Base-by-base conservation (phyloP, 495 filamentous ascomycete genomes). In the Margaritispora aquatica region DNA sequence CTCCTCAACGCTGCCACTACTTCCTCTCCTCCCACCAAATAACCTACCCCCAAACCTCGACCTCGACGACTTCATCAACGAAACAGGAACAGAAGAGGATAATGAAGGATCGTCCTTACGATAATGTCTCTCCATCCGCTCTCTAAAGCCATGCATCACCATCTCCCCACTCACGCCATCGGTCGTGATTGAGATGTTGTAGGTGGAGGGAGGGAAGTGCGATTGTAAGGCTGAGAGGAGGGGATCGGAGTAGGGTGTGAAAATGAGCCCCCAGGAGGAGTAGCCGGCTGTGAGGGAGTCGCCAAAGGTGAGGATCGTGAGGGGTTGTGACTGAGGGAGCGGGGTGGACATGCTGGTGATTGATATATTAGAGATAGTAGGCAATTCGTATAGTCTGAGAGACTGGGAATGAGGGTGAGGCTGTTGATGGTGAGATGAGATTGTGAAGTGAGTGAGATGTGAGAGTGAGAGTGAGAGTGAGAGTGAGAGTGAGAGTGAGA, bases 241-340 rank as follows among this genome's bases (percentile, higher is more conserved):
- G 5, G 38, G 17, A 1, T 55, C 51, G 8, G 75, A 73, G 65
- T 87, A 87, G 0, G 85, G 82, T 44, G 81, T 76, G 57, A 73
- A 75, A 20, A 67, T 29, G 8, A 66, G 26, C 23, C 81, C 81
- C 53, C 62, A 73, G 34, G 57, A 38, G 21, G 77, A 71, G 70
- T 73, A 85, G 26, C 85, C 85, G 13, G 72, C 72, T 10, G 84
- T 86, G 23, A 88, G 76, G 44, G 80, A 84, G 69, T 85, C 74
- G 68, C 85, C 85, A 65, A 88, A 84, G 72, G 83, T 86, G 23
- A 88, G 75, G 36, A 88, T 77, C 27, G 73, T 71, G 8, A 80
- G 68, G 1, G 47, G 46, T 9, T 13, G 20, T 47, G 47, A n/a
- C n/a, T n/a, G n/a, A n/a, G n/a, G n/a, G n/a, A n/a, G n/a, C n/a